Evolutionary conservation across 805 yeast genomes (phyloP), one percentile per base, ranked within the genome.

Genomic region (Hagleromyces aurorensis): DNA sequence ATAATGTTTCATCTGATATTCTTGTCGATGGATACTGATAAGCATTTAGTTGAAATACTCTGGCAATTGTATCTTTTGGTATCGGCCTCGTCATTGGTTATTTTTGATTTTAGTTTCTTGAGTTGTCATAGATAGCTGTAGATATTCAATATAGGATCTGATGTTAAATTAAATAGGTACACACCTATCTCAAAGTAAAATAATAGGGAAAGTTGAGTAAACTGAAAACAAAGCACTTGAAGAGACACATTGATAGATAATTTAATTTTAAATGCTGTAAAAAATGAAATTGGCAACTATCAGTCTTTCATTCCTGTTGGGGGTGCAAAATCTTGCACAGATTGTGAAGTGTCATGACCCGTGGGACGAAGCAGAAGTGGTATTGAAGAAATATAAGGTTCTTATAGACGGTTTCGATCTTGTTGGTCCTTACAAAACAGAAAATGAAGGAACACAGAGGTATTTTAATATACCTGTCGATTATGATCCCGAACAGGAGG

Each of bases 391-490:
- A 4, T 8, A 17, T 12, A 5, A 23, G 8, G 29, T 23, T 14
- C 25, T 18, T 8, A 16, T 18, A 6, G 16, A n/a, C n/a, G 6
- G 5, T 7, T 16, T 14, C 16, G 15, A 16, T 6, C 16, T 23
- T 21, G 8, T 21, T 7, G 13, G 13, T 21, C 24, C n/a, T 21
- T 14, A 7, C 13, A 7, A 7, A 21, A 7, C 24, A n/a, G 13
- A 11, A 21, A 11, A 5, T 17, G 14, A 16, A 32, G 24, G 2
- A 33, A 31, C 16, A 27, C 30, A 16, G 13, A 34, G n/a, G n/a
- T n/a, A 31, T 26, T 43, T 50, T 6, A 35, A 37, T 19, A 29
- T 52, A 10, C 50, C 57, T 2, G 41, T 44, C 25, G 50, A 48
- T 21, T 50, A 50, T 24, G 34, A 34, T 20, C 37, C 34, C 14